Conservation (phyloP, 2,329 filamentous ascomycete species). For the Mycosphaerelloides madeirae region DNA sequence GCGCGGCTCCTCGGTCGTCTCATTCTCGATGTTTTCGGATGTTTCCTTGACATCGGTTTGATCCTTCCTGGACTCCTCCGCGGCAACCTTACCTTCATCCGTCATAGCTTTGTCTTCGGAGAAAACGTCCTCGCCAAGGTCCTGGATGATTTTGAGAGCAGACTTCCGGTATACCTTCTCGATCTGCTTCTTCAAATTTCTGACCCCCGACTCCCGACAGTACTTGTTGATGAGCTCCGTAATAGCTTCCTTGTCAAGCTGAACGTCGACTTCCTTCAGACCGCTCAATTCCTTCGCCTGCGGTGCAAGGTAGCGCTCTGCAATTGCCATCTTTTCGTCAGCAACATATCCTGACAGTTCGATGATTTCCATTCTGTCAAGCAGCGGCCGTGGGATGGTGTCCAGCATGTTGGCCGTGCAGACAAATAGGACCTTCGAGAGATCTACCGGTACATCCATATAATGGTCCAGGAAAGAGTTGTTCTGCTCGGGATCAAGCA, state of each 20-base stretch:
- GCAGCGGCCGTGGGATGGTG: conserved; percentile 86
- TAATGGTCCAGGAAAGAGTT: conserved; percentile 97
- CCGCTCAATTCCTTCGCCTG: conserved; percentile 92
- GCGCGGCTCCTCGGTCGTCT: conserved; percentile 63
- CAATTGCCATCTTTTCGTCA: conserved; percentile 98
- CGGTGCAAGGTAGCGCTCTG: conserved; percentile 84
- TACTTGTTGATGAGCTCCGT: conserved; percentile 98
- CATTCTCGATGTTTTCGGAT: conserved; percentile 51
- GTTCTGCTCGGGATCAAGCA: conserved; percentile 96
- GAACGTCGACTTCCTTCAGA: conserved; percentile 84
- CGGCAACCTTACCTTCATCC: conserved; percentile 74
- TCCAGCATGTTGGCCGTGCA: conserved; percentile 99
- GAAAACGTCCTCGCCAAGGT: conserved; percentile 78
- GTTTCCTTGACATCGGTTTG: conserved; percentile 59
- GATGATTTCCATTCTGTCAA: conserved; percentile 98
- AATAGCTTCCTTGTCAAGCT: conserved; percentile 79
- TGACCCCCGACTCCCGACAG: conserved; percentile 92
- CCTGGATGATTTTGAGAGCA: conserved; percentile 92
- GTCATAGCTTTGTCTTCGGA: conserved; percentile 79
- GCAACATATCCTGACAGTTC: conserved; percentile 93
- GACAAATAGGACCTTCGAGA: conserved; percentile 96
- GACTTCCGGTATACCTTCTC: conserved; percentile 98
- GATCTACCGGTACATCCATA: conserved; percentile 94
- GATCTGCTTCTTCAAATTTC: conserved; percentile 98
- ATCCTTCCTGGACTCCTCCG: conserved; percentile 67